Percentiles rank a stretch among this genome's conserved stretches.
phyloP scores from a whole-genome alignment of 1,284 basidiomycete genomes.

The Cerrena zonata region DNA sequence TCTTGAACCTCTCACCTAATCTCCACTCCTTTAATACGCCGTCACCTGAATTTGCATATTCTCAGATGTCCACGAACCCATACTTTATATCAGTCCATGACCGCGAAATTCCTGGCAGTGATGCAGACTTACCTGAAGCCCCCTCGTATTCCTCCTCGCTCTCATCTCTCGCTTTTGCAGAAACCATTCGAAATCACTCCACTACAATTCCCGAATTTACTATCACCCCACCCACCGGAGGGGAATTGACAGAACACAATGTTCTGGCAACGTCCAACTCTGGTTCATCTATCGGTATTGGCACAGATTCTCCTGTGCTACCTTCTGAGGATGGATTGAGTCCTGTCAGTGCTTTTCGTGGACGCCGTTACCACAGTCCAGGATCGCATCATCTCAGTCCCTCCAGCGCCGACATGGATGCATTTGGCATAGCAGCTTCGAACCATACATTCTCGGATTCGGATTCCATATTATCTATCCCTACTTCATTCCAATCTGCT shows the following conservation, averaged over 20 bases:
- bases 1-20: conserved; percentile 15
- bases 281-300: conserved; percentile 8
- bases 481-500: conserved; percentile 20
- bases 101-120: background rate
- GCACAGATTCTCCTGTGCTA: conserved; percentile 23
- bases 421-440: conserved; percentile 22
- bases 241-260: background rate
- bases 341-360: background rate
- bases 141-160: conserved; percentile 7
- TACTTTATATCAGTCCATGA: conserved; percentile 10
- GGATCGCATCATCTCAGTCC: conserved; percentile 9
- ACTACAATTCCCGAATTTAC: too few species aligned
- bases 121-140: background rate
- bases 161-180: background rate
- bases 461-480: conserved; percentile 20
- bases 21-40: conserved; percentile 19
- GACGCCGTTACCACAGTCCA: too few species aligned
- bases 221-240: too few species aligned
- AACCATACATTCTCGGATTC: conserved; percentile 13
- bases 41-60: conserved; percentile 12
- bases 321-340: conserved; percentile 14
- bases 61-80: conserved; percentile 9
- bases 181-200: background rate
- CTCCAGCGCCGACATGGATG: conserved; percentile 24
- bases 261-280: conserved; percentile 8